Base-by-base conservation (phyloP, 768 basidiomycete species). In the Xerocomellus intermedius region DNA sequence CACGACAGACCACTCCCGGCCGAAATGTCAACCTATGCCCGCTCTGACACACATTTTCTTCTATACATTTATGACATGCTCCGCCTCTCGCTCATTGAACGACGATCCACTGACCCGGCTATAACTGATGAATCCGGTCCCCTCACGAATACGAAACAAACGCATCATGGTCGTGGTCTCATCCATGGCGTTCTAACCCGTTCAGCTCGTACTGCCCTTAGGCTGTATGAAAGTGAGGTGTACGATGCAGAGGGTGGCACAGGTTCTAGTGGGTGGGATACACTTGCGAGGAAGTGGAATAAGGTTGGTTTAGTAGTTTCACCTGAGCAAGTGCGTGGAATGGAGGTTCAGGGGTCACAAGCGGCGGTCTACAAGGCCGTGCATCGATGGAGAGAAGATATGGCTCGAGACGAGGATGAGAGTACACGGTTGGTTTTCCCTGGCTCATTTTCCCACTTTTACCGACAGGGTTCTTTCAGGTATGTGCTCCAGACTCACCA, bases 41-140 rank as follows among this genome's bases (percentile, higher is more conserved):
- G 94, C 28, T 91, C 93, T 2, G 97, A 99, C 70, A 99, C 96
- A 0, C 97, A 98, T 70, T 98, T 89, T 74, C 81, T 99, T 2
- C 77, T 99, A 28, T 92, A 83, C 73, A 86, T 98, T 64, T 98
- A 94, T 70, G 94, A 98, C 73, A 83, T 86, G 61, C 82, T 98
- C 6, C 89, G 94, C 13, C 89, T 91, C 65, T 87, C 88, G 1
- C 87, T 97, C 12, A 75, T 95, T n/a, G 86, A 89, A 66, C 82
- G 82, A n/a, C 73, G 71, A n/a, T 64, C 69, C 76, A 13, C 70
- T 63, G 16, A 65, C 69, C 52, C 62, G 17, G 56, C 64, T 39
- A 54, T 63, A 16, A 57, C 60, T 44, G 55, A 65, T 43, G 60
- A 59, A 52, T 60, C 37, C 17, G 33, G 45, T 30, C 39, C 55